phyloP scores from a whole-genome alignment of 2,329 filamentous ascomycete genomes.

The Arthrinium phaeospermum region DNA sequence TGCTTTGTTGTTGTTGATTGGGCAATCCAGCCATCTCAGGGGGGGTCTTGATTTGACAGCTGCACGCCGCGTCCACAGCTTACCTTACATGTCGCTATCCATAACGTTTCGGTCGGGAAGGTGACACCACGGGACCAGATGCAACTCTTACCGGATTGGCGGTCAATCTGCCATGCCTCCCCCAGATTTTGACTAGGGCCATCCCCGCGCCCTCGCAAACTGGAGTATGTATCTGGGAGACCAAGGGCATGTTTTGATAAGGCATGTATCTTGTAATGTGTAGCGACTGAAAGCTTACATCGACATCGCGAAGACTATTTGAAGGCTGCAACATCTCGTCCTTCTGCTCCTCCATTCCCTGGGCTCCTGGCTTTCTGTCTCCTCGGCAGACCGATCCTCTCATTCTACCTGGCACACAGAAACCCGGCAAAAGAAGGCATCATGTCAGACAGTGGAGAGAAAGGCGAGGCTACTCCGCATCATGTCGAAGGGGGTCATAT shows the following conservation, averaged over 20 bases:
- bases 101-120: background rate
- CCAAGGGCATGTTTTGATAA: background rate
- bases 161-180: background rate
- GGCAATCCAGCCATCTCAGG: background rate
- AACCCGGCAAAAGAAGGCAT: background rate
- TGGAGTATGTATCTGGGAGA: background rate
- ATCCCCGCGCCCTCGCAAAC: background rate
- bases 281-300: background rate
- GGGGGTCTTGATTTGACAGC: slow-evolving; percentile 5
- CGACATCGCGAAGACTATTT: background rate
- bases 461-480: background rate
- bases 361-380: background rate
- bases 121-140: slow-evolving; percentile 1
- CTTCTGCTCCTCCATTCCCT: background rate
- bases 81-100: background rate
- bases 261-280: background rate
- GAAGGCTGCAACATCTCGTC: background rate
- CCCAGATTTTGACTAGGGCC: background rate
- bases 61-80: background rate
- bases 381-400: background rate
- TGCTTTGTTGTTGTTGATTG: background rate
- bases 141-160: background rate
- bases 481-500: background rate
- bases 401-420: background rate
- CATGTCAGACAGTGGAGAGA: slow-evolving; percentile 10